Base-by-base conservation (phyloP, 768 basidiomycete genomes). In the Naganishia friedmannii region DNA sequence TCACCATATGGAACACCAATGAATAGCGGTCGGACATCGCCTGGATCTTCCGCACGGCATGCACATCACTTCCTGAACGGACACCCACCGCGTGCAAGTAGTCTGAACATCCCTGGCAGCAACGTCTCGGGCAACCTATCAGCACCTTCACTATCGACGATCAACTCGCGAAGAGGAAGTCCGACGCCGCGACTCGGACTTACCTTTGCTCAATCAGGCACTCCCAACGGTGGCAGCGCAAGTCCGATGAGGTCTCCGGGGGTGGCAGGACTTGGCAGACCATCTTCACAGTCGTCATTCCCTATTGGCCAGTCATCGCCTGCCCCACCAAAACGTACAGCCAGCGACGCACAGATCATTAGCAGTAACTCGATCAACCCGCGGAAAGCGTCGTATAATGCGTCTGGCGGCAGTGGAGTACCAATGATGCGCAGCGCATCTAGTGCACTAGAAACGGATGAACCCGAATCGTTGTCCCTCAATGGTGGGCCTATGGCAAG, bases 291-390 rank as follows among this genome's bases (percentile, higher is more conserved):
- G 21, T 7, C 15, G n/a, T 51, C 48, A 3, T 51, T 51, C n/a
- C 48, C 48, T 13, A 21, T 51, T 21, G n/a, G 3, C n/a, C 48
- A 7, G 3, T 51, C 48, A 26, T 51, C 48, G 6, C 48, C 48
- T 23, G 48, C 48, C 1, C 48, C 48, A 26, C 48, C 48, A n/a
- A 51, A 51, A 51, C 48, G 48, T 4, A n/a, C 48, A 26, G 48
- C 48, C n/a, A 51, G 48, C 48, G 48, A 51, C 48, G 48, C 48
- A 26, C 48, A 51, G 23, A 12, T 26, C 48, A 51, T n/a, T 8
- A 51, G 48, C 48, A n/a, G 48, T 3, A 51, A 51, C 48, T 51
- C 48, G 48, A 51, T 51, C 48, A 51, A 51, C 48, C 48, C 48
- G 48, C 48, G 48, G 3, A 51, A 51, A 51, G 48, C 48, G n/a